These are phyloP conservation scores for Talaromyces sp. DNA, from an alignment of 2,329 filamentous ascomycete genomes.

Conservation along the genomic window DNA sequence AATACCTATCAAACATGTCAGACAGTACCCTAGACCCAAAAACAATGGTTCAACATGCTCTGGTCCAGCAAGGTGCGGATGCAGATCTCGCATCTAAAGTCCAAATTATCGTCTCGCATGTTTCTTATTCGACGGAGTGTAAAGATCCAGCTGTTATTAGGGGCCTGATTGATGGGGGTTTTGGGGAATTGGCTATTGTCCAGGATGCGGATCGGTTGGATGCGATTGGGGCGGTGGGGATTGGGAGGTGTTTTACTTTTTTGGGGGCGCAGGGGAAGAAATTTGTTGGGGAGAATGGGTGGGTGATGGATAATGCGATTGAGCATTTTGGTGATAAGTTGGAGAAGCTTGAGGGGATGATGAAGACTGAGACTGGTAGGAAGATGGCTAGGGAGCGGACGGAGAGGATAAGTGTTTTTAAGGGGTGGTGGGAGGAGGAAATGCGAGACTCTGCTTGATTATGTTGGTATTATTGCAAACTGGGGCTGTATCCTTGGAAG, in stretches of 20 bases:
- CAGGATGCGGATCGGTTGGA: constrained; percentile 95
- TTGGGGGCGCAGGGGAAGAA: constrained; percentile 59
- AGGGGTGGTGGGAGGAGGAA: constrained; percentile 60
- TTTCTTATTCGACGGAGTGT: constrained; percentile 76
- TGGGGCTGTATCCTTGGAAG: too few species aligned
- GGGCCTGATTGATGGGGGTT: constrained; percentile 58
- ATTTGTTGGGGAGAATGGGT: constrained; percentile 26
- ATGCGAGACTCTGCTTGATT: constrained; percentile 18
- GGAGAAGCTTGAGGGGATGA: constrained; percentile 62
- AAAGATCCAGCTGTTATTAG: constrained; percentile 62
- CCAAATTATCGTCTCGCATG: constrained; percentile 72
- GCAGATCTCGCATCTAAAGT: constrained; percentile 65
- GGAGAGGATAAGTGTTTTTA: constrained; percentile 53
- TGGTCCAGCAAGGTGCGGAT: constrained; percentile 53
- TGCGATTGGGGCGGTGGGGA: constrained; percentile 82
- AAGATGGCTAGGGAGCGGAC: constrained; percentile 54
- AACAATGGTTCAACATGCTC: constrained; percentile 32
- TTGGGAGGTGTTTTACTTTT: constrained; percentile 77
- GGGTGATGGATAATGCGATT: constrained; percentile 66
- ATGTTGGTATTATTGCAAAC: too few species aligned
- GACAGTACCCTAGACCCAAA: constrained; percentile 23
- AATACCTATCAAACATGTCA: constrained; percentile 61
- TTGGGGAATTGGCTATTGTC: constrained; percentile 80
- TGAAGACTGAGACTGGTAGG: constrained; percentile 61
- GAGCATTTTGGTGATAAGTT: constrained; percentile 79